A percentile compares a stretch with the other conserved stretches of the same genome.
Evolutionary conservation across 1,139 yeast genomes (phyloP).

Genomic region (Yamadazyma mexicana): DNA sequence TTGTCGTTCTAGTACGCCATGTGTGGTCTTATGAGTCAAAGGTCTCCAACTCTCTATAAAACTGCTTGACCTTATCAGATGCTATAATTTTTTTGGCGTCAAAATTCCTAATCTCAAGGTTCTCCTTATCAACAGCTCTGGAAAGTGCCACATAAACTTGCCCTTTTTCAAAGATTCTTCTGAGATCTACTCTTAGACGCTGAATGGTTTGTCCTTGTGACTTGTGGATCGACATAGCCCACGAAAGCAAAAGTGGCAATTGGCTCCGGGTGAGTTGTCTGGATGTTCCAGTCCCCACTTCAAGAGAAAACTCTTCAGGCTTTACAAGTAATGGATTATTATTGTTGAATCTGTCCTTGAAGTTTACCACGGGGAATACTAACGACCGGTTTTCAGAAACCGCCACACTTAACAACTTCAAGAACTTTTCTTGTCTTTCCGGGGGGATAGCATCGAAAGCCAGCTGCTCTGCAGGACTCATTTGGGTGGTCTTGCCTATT

Average conservation of each 20-base stretch:
- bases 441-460: constrained; percentile 27
- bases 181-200: constrained; percentile 72
- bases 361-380: constrained; percentile 57
- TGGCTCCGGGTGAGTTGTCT: constrained; percentile 49
- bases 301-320: constrained; percentile 70
- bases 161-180: constrained; percentile 75
- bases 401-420: constrained; percentile 34
- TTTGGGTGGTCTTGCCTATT: constrained; percentile 19
- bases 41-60: constrained; percentile 43
- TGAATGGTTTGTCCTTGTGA: constrained; percentile 90
- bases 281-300: constrained; percentile 13
- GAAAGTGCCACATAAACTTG: constrained; percentile 91
- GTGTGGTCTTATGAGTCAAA: constrained; percentile 1
- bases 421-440: constrained; percentile 26
- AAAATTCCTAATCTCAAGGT: constrained; percentile 74
- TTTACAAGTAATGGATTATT: constrained; percentile 48
- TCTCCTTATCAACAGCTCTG: constrained; percentile 76
- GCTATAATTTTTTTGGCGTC: constrained; percentile 61
- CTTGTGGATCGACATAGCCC: constrained; percentile 91
- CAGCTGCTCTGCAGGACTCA: constrained; percentile 45
- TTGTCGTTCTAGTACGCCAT: too few species aligned
- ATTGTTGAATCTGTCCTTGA: constrained; percentile 37
- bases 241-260: constrained; percentile 73
- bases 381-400: constrained; percentile 25
- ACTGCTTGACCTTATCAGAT: constrained; percentile 63